Conservation (phyloP, 2,329 filamentous ascomycete species). For the Zalaria obscura region DNA sequence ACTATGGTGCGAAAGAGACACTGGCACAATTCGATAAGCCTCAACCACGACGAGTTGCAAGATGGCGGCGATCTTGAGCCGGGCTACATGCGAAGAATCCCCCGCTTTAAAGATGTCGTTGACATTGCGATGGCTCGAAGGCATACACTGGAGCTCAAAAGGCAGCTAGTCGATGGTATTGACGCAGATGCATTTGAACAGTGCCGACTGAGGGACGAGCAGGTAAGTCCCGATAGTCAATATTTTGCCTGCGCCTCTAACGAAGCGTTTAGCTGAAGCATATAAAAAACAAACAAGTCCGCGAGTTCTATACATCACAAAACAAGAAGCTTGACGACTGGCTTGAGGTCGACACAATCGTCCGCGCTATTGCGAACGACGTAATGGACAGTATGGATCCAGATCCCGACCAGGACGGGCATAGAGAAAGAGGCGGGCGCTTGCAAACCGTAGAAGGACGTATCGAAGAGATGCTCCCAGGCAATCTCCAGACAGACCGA, state of each 20-base stretch:
- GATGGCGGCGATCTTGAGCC: too few species aligned
- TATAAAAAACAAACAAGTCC: constrained; percentile 39
- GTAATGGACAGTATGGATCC: constrained; percentile 47
- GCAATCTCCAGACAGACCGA: constrained; percentile 37
- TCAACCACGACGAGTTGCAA: too few species aligned
- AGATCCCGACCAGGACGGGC: constrained; percentile 41
- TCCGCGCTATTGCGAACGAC: constrained; percentile 41
- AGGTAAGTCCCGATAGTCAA: constrained; percentile 16
- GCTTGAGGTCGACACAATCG: constrained; percentile 44
- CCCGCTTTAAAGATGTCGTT: too few species aligned
- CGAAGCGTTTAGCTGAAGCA: constrained; percentile 26
- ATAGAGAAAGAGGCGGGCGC: constrained; percentile 38
- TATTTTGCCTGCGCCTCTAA: not conserved
- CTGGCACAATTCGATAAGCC: too few species aligned
- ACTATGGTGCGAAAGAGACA: too few species aligned
- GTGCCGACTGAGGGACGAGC: constrained; percentile 35
- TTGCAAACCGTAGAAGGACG: constrained; percentile 34
- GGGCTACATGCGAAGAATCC: too few species aligned
- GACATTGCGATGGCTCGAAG: too few species aligned
- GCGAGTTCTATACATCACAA: constrained; percentile 39
- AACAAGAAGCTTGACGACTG: constrained; percentile 42
- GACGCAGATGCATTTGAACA: constrained; percentile 34
- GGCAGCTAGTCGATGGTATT: constrained; percentile 31
- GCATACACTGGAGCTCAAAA: constrained; percentile 27
- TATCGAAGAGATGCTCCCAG: constrained; percentile 40